These are phyloP conservation scores for Colletotrichum paranaense DNA, from an alignment of 2,329 filamentous ascomycete genomes.

Conservation along the genomic window DNA sequence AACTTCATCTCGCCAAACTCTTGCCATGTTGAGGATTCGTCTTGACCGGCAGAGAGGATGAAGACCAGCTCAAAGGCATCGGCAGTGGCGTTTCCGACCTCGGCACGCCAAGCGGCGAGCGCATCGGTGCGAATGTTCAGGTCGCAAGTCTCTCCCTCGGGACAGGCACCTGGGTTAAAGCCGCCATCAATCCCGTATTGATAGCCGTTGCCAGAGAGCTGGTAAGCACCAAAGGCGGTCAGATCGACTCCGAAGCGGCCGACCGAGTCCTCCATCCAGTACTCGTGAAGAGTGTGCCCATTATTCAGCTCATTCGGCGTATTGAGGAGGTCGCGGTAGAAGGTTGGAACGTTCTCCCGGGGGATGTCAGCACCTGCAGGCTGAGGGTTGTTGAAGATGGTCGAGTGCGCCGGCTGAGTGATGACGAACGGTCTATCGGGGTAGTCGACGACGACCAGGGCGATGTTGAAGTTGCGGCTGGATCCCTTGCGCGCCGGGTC, in stretches of 20 bases:
- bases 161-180: slow-evolving; percentile 61
- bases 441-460: slow-evolving; percentile 64
- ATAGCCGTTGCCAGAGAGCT: slow-evolving; percentile 57
- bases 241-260: slow-evolving; percentile 64
- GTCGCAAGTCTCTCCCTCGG: slow-evolving; percentile 52
- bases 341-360: slow-evolving; percentile 59
- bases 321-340: slow-evolving; percentile 63
- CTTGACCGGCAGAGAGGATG: slow-evolving; percentile 65
- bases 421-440: slow-evolving; percentile 60
- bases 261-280: slow-evolving; percentile 67
- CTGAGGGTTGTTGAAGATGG: slow-evolving; percentile 62
- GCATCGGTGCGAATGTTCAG: slow-evolving; percentile 61
- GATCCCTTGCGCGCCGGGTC: slow-evolving; percentile 56
- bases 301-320: slow-evolving; percentile 59
- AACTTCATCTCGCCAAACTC: slow-evolving; percentile 68
- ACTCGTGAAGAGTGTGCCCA: slow-evolving; percentile 65
- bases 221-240: slow-evolving; percentile 63
- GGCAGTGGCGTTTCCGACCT: slow-evolving; percentile 62
- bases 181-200: slow-evolving; percentile 62
- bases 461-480: slow-evolving; percentile 66
- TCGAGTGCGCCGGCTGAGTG: slow-evolving; percentile 56
- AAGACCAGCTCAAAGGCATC: slow-evolving; percentile 62
- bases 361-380: slow-evolving; percentile 47
- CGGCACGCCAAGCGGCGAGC: slow-evolving; percentile 59
- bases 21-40: slow-evolving; percentile 67